Evolutionary conservation across 148 eudicot species (phyloP).

Genomic region (Amaranthus hypochondriacus): DNA sequence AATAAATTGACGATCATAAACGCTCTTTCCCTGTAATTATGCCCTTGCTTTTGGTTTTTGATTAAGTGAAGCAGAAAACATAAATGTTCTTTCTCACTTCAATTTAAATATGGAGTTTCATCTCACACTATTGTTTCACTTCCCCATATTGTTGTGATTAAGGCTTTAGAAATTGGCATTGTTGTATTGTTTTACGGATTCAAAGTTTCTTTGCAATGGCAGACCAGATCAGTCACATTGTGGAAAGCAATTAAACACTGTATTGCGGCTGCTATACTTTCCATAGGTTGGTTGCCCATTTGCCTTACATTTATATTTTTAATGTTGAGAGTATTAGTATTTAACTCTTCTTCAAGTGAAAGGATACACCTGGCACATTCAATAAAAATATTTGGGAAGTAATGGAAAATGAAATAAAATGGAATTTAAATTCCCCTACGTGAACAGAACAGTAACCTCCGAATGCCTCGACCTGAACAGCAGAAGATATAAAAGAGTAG

Average conservation of each 20-base stretch:
- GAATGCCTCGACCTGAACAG: neutral
- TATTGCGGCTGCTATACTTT: slow-evolving; percentile 43
- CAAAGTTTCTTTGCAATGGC: slow-evolving; percentile 24
- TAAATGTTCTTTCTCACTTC: no score
- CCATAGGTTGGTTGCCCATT: slow-evolving; percentile 58
- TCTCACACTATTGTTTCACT: no score
- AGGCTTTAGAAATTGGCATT: neutral
- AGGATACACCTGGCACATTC: no score
- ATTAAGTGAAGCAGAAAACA: no score
- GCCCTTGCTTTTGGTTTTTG: no score
- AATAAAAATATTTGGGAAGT: no score
- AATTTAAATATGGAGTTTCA: no score
- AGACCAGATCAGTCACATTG: slow-evolving; percentile 70
- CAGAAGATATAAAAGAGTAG: neutral
- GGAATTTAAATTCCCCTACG: neutral
- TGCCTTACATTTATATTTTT: neutral
- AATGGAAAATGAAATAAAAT: neutral
- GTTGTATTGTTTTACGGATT: slow-evolving; percentile 4
- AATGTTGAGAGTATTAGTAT: no score
- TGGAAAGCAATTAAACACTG: slow-evolving; percentile 65
- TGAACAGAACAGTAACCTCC: neutral
- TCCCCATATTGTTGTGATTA: no score
- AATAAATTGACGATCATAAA: no score
- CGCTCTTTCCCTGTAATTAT: no score
- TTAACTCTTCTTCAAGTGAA: no score